Conservation (phyloP, 768 basidiomycete species). For the Leccinellum albellum region DNA sequence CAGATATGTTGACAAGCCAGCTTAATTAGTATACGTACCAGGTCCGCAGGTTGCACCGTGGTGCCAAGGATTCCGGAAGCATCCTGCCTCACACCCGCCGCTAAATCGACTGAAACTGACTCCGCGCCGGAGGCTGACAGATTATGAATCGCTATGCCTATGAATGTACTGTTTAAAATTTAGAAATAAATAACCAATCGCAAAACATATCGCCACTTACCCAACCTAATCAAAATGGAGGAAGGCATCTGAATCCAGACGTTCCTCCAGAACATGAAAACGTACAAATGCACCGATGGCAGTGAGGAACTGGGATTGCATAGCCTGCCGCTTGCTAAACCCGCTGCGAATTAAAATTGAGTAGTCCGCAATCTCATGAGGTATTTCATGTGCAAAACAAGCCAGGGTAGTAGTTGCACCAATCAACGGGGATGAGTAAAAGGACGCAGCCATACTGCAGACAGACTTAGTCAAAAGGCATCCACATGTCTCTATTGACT, state of each 20-base stretch:
- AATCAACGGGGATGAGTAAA: constrained; percentile 91
- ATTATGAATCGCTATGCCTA: constrained; percentile 82
- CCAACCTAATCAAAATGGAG: constrained; percentile 32
- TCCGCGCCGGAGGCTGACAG: constrained; percentile 51
- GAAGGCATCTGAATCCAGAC: constrained; percentile 15
- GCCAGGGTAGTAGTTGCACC: constrained; percentile 94
- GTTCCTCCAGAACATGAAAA: constrained; percentile 9
- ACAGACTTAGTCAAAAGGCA: constrained; percentile 1
- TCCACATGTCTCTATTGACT: constrained; percentile 30
- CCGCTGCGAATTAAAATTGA: constrained; percentile 89
- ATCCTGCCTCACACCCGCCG: constrained; percentile 71
- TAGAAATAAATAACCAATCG: constrained; percentile 4
- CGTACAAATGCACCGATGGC: constrained; percentile 87
- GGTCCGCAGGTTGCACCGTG: constrained; percentile 70
- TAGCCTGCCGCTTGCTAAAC: constrained; percentile 86
- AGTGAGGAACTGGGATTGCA: constrained; percentile 90
- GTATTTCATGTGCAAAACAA: constrained; percentile 93
- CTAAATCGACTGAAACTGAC: constrained; percentile 52
- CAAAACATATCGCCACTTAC: constrained; percentile 19
- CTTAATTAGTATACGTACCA: constrained; percentile 50
- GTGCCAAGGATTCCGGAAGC: constrained; percentile 82
- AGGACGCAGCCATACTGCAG: constrained; percentile 87
- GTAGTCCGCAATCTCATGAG: constrained; percentile 96
- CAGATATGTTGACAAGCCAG: constrained; percentile 12
- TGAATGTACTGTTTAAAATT: constrained; percentile 59